phyloP scores from a whole-genome alignment of 2,329 filamentous ascomycete genomes.

The Trichophaea hybrida region DNA sequence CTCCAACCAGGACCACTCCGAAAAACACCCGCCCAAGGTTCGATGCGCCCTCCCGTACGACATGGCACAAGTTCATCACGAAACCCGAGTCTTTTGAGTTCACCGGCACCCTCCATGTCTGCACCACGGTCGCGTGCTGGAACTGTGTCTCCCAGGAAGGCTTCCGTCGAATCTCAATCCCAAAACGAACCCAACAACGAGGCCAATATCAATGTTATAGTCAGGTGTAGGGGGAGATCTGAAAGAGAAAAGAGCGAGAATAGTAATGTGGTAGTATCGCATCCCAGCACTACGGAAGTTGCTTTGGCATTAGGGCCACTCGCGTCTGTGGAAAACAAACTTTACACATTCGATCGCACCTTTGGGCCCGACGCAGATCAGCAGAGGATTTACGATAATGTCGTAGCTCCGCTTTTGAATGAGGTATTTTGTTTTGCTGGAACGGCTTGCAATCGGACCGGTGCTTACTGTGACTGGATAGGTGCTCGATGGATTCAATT shows the following conservation, averaged over 20 bases:
- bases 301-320: slow-evolving; percentile 86
- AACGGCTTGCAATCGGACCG: not conserved
- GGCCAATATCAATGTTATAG: slow-evolving; percentile 96
- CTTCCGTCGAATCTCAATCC: slow-evolving; percentile 2
- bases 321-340: slow-evolving; percentile 74
- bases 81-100: not conserved
- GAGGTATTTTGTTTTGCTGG: slow-evolving; percentile 46
- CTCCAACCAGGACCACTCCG: not conserved
- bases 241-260: slow-evolving; percentile 89
- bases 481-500: slow-evolving; percentile 93
- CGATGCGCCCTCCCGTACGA: not conserved
- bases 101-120: not conserved
- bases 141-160: not conserved
- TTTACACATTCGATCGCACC: slow-evolving; percentile 92
- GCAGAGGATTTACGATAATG: slow-evolving; percentile 85
- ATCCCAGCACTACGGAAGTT: slow-evolving; percentile 61
- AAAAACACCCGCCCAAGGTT: not conserved
- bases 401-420: slow-evolving; percentile 80
- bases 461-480: slow-evolving; percentile 30
- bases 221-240: slow-evolving; percentile 82
- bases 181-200: slow-evolving; percentile 44
- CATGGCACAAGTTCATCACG: not conserved
- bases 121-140: slow-evolving; percentile 8
- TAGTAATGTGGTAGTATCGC: slow-evolving; percentile 78
- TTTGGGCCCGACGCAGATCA: slow-evolving; percentile 93